phyloP scores from a whole-genome alignment of 306 rosid genomes.

The Inga oerstediana region DNA sequence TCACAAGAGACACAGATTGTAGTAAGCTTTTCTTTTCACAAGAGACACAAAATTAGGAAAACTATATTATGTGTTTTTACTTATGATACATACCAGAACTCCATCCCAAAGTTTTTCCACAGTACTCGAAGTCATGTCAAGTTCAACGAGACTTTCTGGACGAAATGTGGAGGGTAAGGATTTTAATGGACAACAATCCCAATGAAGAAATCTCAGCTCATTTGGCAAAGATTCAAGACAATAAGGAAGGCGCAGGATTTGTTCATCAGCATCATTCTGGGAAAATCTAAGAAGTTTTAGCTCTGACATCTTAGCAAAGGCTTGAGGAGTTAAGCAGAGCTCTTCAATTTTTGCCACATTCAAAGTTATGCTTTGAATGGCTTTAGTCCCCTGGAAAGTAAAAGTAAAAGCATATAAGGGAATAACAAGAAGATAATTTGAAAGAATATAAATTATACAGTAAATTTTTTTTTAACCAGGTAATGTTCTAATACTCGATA shows the following conservation, averaged over 20 bases:
- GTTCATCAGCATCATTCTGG: neutral
- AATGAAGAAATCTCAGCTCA: neutral
- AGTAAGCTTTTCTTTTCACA: neutral
- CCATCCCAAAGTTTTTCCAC: conserved; percentile 2
- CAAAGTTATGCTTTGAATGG: neutral
- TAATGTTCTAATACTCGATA: neutral
- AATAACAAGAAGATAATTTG: neutral
- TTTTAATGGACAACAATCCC: neutral
- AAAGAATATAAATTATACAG: neutral
- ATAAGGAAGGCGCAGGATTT: neutral
- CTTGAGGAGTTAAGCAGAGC: neutral
- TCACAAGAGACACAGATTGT: neutral
- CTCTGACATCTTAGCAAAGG: neutral
- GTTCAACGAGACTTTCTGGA: neutral
- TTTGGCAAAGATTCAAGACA: conserved; percentile 3
- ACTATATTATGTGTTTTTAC: neutral
- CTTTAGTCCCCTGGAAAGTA: neutral
- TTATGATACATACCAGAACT: neutral
- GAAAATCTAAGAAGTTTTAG: neutral
- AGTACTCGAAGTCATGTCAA: neutral
- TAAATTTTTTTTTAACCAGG: neutral
- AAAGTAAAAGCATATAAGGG: neutral
- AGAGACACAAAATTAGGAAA: neutral
- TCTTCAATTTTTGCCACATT: neutral
- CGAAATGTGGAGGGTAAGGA: neutral